These are phyloP conservation scores for Pseudogymnoascus sp. DNA, from an alignment of 2,329 filamentous ascomycete species.

Conservation along the genomic window DNA sequence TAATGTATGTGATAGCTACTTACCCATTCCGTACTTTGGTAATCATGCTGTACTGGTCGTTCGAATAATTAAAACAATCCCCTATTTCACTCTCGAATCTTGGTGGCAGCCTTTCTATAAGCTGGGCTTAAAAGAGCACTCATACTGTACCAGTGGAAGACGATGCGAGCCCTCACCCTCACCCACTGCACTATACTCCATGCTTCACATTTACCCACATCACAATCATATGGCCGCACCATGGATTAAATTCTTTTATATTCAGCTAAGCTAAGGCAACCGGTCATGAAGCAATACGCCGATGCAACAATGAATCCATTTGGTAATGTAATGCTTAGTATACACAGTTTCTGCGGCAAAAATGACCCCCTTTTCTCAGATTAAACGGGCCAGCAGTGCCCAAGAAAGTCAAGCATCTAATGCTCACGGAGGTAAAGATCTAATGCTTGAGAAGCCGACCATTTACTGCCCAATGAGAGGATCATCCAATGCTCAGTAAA, in stretches of 20 bases:
- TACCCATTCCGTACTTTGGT: not conserved
- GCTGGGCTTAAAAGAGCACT: not conserved
- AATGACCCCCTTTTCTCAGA: not conserved
- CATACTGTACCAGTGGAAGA: not conserved
- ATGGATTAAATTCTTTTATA: not conserved
- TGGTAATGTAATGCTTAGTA: not conserved
- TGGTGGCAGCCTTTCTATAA: not conserved
- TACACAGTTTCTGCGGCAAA: not conserved
- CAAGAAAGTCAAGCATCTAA: not conserved
- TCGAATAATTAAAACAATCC: not conserved
- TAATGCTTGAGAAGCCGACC: not conserved
- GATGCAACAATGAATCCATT: not conserved
- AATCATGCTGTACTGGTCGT: too few species aligned
- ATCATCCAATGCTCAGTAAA: not conserved
- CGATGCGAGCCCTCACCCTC: not conserved
- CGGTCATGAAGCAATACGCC: not conserved
- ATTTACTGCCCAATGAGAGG: not conserved
- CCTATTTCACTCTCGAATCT: not conserved
- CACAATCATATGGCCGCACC: not conserved
- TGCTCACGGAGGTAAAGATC: not conserved
- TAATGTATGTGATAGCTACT: not conserved
- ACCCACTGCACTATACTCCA: not conserved
- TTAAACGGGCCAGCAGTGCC: not conserved
- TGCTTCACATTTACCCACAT: not conserved
- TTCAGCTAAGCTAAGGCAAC: not conserved